These are phyloP conservation scores for Camelina hispida DNA, from an alignment of 345 rosid species.

Conservation along the genomic window DNA sequence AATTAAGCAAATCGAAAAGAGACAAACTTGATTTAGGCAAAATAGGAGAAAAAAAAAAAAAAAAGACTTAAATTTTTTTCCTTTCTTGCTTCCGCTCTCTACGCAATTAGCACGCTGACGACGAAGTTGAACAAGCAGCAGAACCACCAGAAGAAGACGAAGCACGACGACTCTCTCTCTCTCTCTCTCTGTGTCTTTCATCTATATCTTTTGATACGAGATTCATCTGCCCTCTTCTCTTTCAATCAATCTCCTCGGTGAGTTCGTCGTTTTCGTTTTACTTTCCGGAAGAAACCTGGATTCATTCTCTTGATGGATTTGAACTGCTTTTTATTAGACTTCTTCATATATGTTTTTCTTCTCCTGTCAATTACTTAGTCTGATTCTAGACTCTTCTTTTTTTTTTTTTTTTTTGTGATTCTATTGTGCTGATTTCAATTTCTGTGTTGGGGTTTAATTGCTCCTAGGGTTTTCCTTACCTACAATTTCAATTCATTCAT, in stretches of 20 bases:
- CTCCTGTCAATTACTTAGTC: too few species aligned
- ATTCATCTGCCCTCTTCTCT: neutral
- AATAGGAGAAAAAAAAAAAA: constrained; percentile 10
- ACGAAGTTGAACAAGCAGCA: constrained; percentile 13
- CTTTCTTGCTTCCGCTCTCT: constrained; percentile 18
- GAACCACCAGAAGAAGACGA: constrained; percentile 1
- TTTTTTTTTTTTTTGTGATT: too few species aligned
- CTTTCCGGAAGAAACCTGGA: neutral
- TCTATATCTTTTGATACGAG: constrained; percentile 9
- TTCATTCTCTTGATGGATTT: neutral
- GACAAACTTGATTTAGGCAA: constrained; percentile 10
- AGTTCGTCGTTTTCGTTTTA: neutral
- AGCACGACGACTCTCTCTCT: constrained; percentile 16
- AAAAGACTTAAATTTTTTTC: neutral
- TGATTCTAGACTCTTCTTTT: neutral
- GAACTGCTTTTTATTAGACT: neutral
- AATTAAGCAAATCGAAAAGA: neutral
- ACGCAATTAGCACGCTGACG: constrained; percentile 34
- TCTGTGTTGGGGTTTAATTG: neutral
- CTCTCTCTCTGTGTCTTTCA: neutral
- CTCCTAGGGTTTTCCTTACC: neutral
- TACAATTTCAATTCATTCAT: neutral
- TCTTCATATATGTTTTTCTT: neutral
- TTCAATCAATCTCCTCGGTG: constrained; percentile 10
- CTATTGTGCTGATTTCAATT: too few species aligned